Evolutionary conservation across 306 rosid species (phyloP).

Genomic region (Prunus mira): DNA sequence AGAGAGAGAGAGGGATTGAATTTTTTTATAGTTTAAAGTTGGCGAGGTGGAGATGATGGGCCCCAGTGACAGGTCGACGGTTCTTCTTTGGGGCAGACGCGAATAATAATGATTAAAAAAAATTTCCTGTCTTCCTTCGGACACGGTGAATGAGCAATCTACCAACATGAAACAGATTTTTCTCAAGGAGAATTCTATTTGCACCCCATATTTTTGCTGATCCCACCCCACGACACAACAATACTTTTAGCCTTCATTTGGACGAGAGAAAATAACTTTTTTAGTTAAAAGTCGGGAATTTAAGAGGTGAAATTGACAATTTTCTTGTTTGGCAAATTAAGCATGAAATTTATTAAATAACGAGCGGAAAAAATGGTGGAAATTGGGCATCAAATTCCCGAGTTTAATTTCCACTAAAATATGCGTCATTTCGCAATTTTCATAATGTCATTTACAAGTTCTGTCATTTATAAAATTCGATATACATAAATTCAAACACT

Average conservation of each 20-base stretch:
- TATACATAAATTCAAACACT: too few relatives aligned
- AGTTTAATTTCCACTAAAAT: too few relatives aligned
- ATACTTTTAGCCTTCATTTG: too few relatives aligned
- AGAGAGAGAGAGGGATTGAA: neutral
- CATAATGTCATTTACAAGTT: too few relatives aligned
- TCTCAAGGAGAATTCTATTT: neutral
- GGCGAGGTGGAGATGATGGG: neutral
- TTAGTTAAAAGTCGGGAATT: fast-evolving
- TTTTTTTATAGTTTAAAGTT: neutral
- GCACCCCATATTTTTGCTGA: neutral
- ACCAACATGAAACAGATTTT: neutral
- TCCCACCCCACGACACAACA: neutral
- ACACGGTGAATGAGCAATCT: neutral
- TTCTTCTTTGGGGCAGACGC: neutral
- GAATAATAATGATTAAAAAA: neutral
- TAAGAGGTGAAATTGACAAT: too few relatives aligned
- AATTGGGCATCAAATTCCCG: too few relatives aligned
- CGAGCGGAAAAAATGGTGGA: too few relatives aligned
- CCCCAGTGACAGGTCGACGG: neutral
- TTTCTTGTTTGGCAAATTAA: too few relatives aligned
- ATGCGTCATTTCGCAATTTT: too few relatives aligned
- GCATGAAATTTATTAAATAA: too few relatives aligned
- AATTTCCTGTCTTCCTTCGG: neutral
- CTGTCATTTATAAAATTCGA: too few relatives aligned
- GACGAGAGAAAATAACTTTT: too few relatives aligned